Evolutionary conservation across 345 rosid species (phyloP).

Genomic region (Diplotaxis tenuifolia): DNA sequence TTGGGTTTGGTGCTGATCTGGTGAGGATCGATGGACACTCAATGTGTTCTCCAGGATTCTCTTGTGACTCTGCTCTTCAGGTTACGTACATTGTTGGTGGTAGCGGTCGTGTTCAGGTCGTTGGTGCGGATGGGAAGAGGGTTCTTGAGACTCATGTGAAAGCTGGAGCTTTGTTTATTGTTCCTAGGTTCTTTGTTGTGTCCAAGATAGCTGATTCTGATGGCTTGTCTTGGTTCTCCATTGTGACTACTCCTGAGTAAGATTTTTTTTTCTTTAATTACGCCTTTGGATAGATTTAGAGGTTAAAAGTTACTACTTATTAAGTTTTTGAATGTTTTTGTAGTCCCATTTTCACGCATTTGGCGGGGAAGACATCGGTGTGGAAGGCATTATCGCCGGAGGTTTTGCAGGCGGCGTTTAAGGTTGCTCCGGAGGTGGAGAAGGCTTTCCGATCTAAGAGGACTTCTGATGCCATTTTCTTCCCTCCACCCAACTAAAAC

Average conservation of each 20-base stretch:
- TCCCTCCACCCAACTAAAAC: slow-evolving; percentile 59
- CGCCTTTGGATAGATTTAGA: not conserved
- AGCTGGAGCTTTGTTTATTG: slow-evolving; percentile 70
- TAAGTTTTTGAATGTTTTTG: not conserved
- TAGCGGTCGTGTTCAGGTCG: slow-evolving; percentile 73
- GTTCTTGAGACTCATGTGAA: slow-evolving; percentile 71
- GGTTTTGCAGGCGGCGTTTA: slow-evolving; percentile 74
- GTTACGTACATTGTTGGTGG: slow-evolving; percentile 80
- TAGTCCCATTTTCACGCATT: slow-evolving; percentile 86
- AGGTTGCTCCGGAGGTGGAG: slow-evolving; percentile 56
- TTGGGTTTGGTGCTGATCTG: slow-evolving; percentile 89
- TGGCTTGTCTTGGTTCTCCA: slow-evolving; percentile 87
- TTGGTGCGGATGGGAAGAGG: slow-evolving; percentile 69
- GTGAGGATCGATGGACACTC: slow-evolving; percentile 73
- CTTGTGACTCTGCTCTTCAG: slow-evolving; percentile 87
- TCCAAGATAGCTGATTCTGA: slow-evolving; percentile 81
- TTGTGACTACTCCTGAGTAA: slow-evolving; percentile 87
- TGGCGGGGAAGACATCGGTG: slow-evolving; percentile 78
- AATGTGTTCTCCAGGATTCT: slow-evolving; percentile 96
- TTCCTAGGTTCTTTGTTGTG: slow-evolving; percentile 85
- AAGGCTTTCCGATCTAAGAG: slow-evolving; percentile 74
- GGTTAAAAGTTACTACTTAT: not conserved
- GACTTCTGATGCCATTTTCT: slow-evolving; percentile 71
- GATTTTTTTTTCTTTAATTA: not conserved
- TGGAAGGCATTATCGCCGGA: slow-evolving; percentile 89